Percentiles rank a stretch among this genome's conserved stretches.
Conservation (phyloP, 2,329 filamentous ascomycete species). For the Epichloe coenophiala region DNA sequence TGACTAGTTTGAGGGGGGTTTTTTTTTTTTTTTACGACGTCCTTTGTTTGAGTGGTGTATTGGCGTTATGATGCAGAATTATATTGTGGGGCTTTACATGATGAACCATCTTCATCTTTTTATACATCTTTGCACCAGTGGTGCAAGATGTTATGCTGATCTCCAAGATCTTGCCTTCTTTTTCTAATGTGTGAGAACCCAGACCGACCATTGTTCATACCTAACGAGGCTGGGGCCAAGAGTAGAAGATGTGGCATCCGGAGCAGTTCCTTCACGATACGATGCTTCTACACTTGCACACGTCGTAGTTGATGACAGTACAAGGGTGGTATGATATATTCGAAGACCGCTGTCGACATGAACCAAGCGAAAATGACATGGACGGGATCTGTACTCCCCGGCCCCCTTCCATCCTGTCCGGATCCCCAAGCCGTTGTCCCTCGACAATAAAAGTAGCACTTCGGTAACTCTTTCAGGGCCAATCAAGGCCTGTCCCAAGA, state of each 20-base stretch:
- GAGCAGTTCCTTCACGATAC: not conserved
- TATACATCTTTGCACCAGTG: no score
- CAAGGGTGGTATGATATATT: slow-evolving; percentile 4
- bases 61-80: not conserved
- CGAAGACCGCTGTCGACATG: slow-evolving; percentile 1
- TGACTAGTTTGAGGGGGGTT: slow-evolving; percentile 42
- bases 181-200: no score
- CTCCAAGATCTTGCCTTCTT: no score
- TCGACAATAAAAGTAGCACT: not conserved
- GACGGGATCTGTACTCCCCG: not conserved
- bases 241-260: not conserved
- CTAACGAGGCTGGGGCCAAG: no score
- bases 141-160: no score
- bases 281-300: not conserved
- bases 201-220: no score
- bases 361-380: slow-evolving; percentile 1
- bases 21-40: not conserved
- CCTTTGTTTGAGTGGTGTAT: not conserved
- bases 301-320: not conserved
- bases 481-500: not conserved
- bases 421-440: not conserved
- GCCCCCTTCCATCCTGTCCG: not conserved
- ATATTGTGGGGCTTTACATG: no score
- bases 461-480: not conserved
- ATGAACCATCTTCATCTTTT: no score